Conservation (phyloP, 2,329 filamentous ascomycete species). For the Botrytis aclada region DNA sequence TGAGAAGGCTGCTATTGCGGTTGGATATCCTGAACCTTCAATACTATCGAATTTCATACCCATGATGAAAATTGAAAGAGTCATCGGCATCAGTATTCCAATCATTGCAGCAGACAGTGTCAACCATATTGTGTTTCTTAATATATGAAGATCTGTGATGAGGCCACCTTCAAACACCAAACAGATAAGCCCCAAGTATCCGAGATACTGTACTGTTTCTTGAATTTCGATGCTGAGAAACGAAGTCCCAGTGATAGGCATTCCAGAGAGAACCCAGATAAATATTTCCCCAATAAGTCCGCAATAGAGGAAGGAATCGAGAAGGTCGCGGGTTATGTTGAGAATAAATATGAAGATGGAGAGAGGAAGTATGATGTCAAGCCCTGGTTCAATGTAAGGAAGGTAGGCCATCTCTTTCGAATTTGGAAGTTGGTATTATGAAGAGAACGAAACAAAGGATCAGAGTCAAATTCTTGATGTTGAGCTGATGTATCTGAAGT, state of each 20-base stretch:
- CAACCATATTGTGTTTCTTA: constrained; percentile 10
- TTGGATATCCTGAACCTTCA: constrained; percentile 1
- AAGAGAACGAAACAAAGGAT: not conserved
- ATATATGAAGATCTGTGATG: constrained; percentile 4
- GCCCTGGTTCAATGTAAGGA: constrained; percentile 14
- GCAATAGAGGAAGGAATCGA: constrained; percentile 14
- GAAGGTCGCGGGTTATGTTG: constrained; percentile 7
- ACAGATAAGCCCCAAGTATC: constrained; percentile 16
- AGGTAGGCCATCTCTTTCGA: constrained; percentile 7
- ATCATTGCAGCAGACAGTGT: not conserved
- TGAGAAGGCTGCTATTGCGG: constrained; percentile 15
- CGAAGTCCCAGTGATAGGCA: constrained; percentile 9
- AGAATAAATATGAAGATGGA: constrained; percentile 12
- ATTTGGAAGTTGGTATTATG: not conserved
- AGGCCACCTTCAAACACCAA: constrained; percentile 19
- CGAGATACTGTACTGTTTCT: constrained; percentile 16
- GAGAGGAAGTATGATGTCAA: constrained; percentile 7
- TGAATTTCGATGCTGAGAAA: not conserved
- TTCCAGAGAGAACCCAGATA: constrained; percentile 9
- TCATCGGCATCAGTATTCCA: constrained; percentile 10
- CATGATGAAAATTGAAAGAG: constrained; percentile 5
- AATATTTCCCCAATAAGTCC: constrained; percentile 18
- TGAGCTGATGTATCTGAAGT: not conserved
- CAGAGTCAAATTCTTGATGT: not conserved
- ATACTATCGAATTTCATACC: not conserved